Evolutionary conservation across 306 rosid species (phyloP), one percentile per base, ranked within the genome.

Genomic region (Malus fusca): DNA sequence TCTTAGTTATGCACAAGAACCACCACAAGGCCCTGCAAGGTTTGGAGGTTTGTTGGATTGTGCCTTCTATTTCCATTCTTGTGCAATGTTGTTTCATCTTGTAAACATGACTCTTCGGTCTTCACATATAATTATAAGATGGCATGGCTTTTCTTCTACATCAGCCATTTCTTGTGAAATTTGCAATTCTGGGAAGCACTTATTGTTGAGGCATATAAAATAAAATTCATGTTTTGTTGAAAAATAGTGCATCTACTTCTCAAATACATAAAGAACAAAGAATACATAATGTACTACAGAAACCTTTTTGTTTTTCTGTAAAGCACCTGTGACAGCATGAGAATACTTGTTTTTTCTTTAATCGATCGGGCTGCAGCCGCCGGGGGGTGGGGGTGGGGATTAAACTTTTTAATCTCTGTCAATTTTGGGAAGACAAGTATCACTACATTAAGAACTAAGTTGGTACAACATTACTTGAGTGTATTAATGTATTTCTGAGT

Each of bases 21-120:
- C 86, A 4, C 89, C 93, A 0, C 92, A 89, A 82, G 98, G 96
- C 71, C 96, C 99, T 21, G 92, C 90, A 60, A 86, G 85, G 84
- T 96, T 92, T 87, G 99, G 99, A 92, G 99, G 99, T 96, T 83
- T 74, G 91, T 85, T 77, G 69, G 77, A 46, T 60, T 75, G 21
- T 72, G 52, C 79, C 52, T 78, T 83, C 80, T 56, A 59, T 79
- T 44, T 78, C 21, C 85, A 35, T 80, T 77, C 68, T 44, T 52
- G 23, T 35, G 72, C 33, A 64, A 70, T 79, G 74, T 53, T 51
- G 77, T 71, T 74, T 70, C 42, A 42, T 59, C 26, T 25, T 7
- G 58, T 55, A 48, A 42, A 62, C 71, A 7, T 31, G 64, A 78
- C 13, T 21, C 31, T 69, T 59, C 66, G 35, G 6, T 21, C 51